Conservation (phyloP, 164 flowering plant genomes). For the Sextonia rubra region DNA sequence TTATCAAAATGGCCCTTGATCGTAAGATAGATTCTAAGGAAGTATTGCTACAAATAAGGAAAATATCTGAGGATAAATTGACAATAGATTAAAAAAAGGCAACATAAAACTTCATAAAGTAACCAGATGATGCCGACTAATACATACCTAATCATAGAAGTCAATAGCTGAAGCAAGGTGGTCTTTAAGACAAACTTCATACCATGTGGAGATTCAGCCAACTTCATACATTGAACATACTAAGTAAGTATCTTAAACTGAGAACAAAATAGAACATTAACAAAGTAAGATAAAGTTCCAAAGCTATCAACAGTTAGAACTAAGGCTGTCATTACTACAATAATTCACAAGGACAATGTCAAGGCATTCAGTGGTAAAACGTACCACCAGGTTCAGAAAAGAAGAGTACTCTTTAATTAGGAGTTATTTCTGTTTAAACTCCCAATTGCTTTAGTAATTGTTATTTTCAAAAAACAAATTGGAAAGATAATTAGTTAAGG, state of each 20-base stretch:
- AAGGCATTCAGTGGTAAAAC: too few relatives aligned
- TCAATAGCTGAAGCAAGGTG: conserved; percentile 54
- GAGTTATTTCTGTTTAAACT: too few relatives aligned
- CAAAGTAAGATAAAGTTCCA: too few relatives aligned
- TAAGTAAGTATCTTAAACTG: neutral
- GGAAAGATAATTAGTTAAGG: too few relatives aligned
- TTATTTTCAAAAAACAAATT: too few relatives aligned
- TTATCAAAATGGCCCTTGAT: conserved; percentile 82
- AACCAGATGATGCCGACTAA: neutral
- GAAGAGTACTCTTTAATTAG: too few relatives aligned
- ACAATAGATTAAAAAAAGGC: neutral
- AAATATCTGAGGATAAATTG: neutral
- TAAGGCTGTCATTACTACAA: too few relatives aligned
- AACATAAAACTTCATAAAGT: conserved; percentile 1
- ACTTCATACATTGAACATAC: conserved; percentile 27
- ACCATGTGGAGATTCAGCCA: conserved; percentile 66
- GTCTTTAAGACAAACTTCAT: conserved; percentile 57
- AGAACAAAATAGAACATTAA: too few relatives aligned
- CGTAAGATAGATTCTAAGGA: conserved; percentile 57
- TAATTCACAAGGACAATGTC: too few relatives aligned
- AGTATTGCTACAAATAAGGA: conserved; percentile 33
- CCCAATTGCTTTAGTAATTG: too few relatives aligned
- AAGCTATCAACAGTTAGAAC: too few relatives aligned
- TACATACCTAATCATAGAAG: conserved; percentile 64
- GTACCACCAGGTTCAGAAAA: too few relatives aligned